Evolutionary conservation across 352 stramenopile species (phyloP), one percentile per base, ranked within the genome.

Genomic region (Phytophthora europaea): DNA sequence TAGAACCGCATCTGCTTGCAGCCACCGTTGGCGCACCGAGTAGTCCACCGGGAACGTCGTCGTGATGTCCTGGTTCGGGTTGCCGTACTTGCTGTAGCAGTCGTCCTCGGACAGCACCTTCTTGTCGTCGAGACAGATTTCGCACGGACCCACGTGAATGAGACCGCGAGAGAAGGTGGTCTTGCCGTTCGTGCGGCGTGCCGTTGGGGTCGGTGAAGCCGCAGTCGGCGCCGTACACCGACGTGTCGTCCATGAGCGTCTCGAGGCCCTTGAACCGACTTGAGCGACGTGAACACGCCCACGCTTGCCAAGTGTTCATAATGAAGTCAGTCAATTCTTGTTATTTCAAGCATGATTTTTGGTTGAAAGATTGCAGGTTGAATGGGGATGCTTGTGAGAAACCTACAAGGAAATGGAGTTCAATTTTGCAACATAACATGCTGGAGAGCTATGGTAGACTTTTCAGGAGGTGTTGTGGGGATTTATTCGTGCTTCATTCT

Each of bases 271-370:
- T 60, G 33, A 65, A 61, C n/a, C n/a, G n/a, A n/a, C n/a, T n/a
- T n/a, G n/a, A n/a, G n/a, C n/a, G n/a, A n/a, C n/a, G n/a, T 99
- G 80, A 99, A 99, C 81, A 97, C 98, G 59, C 97, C 96, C 1
- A 95, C n/a, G n/a, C n/a, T n/a, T n/a, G n/a, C n/a, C n/a, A n/a
- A n/a, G n/a, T n/a, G n/a, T n/a, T n/a, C n/a, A n/a, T n/a, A n/a
- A n/a, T n/a, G n/a, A n/a, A n/a, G n/a, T n/a, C n/a, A n/a, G n/a
- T n/a, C n/a, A n/a, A n/a, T n/a, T n/a, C n/a, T n/a, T n/a, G n/a
- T n/a, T n/a, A n/a, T n/a, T n/a, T n/a, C n/a, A n/a, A n/a, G n/a
- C n/a, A n/a, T n/a, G n/a, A n/a, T n/a, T n/a, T n/a, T n/a, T n/a
- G n/a, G n/a, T n/a, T n/a, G n/a, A n/a, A n/a, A n/a, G n/a, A n/a